Evolutionary conservation across 176 grass and related monocot species (phyloP).

Genomic region (Eragrostis nindensis): DNA sequence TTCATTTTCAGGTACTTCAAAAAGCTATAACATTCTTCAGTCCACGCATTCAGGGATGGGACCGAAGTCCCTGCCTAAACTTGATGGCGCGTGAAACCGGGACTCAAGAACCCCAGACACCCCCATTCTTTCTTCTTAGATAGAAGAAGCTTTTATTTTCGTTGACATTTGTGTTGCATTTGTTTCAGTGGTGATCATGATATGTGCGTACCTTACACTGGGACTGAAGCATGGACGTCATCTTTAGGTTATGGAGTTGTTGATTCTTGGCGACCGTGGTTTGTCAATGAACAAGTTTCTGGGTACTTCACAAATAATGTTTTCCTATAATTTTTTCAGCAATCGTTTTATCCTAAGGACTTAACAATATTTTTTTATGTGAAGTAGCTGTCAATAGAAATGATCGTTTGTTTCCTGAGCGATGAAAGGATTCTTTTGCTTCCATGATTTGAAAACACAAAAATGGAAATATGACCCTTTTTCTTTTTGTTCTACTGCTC

Average conservation of each 20-base stretch:
- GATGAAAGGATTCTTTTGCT: neutral
- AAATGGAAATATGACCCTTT: no score
- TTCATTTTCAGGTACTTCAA: constrained; percentile 78
- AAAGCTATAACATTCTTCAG: neutral
- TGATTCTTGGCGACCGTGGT: constrained; percentile 83
- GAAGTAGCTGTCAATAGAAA: neutral
- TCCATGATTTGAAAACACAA: constrained; percentile 2
- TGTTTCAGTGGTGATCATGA: constrained; percentile 90
- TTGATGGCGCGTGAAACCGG: no score
- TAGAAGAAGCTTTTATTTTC: neutral
- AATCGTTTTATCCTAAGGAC: neutral
- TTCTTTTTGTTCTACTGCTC: constrained; percentile 35
- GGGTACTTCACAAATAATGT: constrained; percentile 58
- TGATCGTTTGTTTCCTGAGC: neutral
- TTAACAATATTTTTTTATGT: constrained; percentile 1
- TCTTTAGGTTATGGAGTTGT: constrained; percentile 68
- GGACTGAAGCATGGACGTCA: constrained; percentile 81
- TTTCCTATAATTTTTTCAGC: neutral
- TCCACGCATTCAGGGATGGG: neutral
- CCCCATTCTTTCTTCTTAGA: neutral
- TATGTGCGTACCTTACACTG: constrained; percentile 91
- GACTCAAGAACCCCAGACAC: no score
- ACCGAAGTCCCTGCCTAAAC: no score
- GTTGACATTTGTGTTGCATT: constrained; percentile 11
- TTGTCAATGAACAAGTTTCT: constrained; percentile 69